These are phyloP conservation scores for Pontederia paniculata DNA, from an alignment of 176 grass and related monocot genomes.

Conservation along the genomic window DNA sequence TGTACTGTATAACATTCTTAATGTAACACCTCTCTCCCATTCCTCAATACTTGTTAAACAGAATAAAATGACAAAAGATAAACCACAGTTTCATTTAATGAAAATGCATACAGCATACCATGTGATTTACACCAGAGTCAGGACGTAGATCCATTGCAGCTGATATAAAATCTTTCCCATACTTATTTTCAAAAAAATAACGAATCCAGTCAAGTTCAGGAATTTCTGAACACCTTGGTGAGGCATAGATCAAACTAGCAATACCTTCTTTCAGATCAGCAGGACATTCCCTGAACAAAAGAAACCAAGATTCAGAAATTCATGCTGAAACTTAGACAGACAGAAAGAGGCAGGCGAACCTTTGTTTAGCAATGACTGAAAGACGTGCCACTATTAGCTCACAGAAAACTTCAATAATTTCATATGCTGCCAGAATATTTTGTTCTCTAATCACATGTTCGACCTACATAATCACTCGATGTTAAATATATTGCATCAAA, in stretches of 20 bases:
- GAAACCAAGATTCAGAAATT: constrained; percentile 8
- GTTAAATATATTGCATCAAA: no score
- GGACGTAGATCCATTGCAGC: constrained; percentile 64
- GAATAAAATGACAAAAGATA: no score
- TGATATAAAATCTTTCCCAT: constrained; percentile 81
- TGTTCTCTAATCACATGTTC: constrained; percentile 99
- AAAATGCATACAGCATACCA: constrained; percentile 28
- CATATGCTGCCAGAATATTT: constrained; percentile 74
- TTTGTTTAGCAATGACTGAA: constrained; percentile 74
- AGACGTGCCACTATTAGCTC: constrained; percentile 81
- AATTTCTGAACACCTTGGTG: constrained; percentile 89
- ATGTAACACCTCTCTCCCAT: no score
- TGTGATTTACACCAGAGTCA: constrained; percentile 66
- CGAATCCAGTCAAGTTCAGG: constrained; percentile 71
- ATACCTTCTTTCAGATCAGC: constrained; percentile 94
- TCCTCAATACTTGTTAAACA: no score
- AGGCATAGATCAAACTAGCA: constrained; percentile 84
- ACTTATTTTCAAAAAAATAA: constrained; percentile 87
- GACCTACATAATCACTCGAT: constrained; percentile 37
- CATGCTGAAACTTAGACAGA: not conserved
- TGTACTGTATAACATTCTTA: no score
- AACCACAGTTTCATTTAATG: no score
- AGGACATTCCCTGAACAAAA: constrained; percentile 56
- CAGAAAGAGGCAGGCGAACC: constrained; percentile 32
- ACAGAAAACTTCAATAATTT: constrained; percentile 91